Conservation (phyloP, 2,329 filamentous ascomycete species). For the Diaporthe eres region DNA sequence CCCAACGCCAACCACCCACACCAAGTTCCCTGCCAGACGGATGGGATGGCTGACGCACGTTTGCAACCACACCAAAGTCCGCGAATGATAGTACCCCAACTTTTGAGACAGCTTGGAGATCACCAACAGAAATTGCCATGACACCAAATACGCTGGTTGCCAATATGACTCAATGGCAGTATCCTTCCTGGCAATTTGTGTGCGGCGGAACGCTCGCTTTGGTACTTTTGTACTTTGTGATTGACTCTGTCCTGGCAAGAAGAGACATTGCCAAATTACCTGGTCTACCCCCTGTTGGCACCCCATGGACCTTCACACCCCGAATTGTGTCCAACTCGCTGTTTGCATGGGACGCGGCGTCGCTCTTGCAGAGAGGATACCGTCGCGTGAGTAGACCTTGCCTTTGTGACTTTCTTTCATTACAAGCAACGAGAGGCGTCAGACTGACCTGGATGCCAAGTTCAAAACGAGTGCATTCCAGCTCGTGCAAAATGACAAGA, state of each 20-base stretch:
- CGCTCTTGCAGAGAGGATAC: background rate
- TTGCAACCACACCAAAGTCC: background rate
- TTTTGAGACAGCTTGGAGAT: too few relatives aligned
- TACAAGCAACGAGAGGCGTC: too few relatives aligned
- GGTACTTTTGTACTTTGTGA: background rate
- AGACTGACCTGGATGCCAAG: background rate
- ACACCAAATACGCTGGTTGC: background rate
- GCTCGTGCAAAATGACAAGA: slow-evolving; percentile 5
- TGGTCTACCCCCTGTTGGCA: background rate
- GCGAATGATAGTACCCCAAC: too few relatives aligned
- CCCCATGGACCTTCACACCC: background rate
- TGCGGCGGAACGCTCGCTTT: background rate
- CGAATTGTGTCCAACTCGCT: background rate
- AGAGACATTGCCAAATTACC: background rate
- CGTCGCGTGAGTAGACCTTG: background rate
- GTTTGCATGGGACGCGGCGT: background rate
- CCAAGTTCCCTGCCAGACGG: background rate
- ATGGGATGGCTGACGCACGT: background rate
- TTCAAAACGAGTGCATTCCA: slow-evolving; percentile 2
- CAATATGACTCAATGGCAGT: background rate
- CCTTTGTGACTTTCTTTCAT: too few relatives aligned
- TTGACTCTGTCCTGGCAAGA: background rate
- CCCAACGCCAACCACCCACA: background rate
- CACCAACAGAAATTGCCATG: too few relatives aligned
- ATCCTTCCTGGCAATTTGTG: background rate